These are phyloP conservation scores for Colletotrichum gloeosporioides DNA, from an alignment of 2,329 filamentous ascomycete genomes.

Conservation along the genomic window DNA sequence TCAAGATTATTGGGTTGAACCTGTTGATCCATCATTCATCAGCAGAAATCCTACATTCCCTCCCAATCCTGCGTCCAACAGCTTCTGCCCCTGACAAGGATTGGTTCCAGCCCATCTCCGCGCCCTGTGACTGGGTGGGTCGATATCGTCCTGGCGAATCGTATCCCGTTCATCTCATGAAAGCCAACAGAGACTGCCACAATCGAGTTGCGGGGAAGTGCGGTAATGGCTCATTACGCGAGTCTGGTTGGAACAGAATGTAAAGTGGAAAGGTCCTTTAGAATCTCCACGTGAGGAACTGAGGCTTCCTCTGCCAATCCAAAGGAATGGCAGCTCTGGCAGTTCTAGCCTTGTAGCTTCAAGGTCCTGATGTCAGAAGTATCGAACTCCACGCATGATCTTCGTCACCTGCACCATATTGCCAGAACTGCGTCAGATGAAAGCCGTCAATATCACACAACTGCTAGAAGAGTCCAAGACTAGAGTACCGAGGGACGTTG, in stretches of 20 bases:
- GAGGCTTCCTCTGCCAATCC: not conserved
- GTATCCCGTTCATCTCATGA: not conserved
- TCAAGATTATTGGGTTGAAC: not conserved
- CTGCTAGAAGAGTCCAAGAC: accelerated
- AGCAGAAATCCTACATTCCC: not conserved
- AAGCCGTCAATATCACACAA: not conserved
- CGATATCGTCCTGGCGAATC: not conserved
- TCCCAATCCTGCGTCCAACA: not conserved
- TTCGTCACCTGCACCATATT: not conserved
- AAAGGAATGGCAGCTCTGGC: not conserved
- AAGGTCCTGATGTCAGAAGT: not conserved
- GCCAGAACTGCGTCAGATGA: not conserved
- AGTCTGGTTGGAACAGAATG: not conserved
- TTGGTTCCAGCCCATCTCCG: not conserved
- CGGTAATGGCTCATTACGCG: not conserved
- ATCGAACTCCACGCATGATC: not conserved
- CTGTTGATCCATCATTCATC: not conserved
- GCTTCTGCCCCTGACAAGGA: not conserved
- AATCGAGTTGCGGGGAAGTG: not conserved
- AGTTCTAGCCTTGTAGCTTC: not conserved
- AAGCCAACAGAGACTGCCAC: not conserved
- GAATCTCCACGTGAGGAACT: not conserved
- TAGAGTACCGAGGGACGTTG: not conserved
- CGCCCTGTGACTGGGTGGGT: not conserved
- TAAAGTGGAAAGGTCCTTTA: not conserved